Evolutionary conservation across 352 stramenopile species (phyloP), one percentile per base, ranked within the genome.

Genomic region (Globisporangium apiculatum): DNA sequence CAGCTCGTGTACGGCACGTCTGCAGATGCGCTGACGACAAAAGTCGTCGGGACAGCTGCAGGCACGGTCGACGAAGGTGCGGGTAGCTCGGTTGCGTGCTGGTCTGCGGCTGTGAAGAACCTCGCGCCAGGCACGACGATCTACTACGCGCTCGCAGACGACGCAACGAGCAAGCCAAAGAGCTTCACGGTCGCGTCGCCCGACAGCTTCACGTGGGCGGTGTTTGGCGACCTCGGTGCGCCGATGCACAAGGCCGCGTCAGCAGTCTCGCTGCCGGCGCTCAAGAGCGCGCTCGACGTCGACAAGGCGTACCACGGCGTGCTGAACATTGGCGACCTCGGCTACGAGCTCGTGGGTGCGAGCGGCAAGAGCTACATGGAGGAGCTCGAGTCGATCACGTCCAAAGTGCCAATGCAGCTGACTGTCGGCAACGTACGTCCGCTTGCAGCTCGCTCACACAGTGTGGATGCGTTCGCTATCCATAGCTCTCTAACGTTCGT

Each of bases 361-460:
- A 92, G 82, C 55, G 76, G 68, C 46, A 63, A 86, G 51, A 75
- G 82, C 62, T 92, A 87, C 65, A 88, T 92, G 78, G 66, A 92
- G 12, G 71, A 78, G 60, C 64, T 92, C 12, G 69, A 83, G 51
- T 55, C 72, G 9, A 71, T 90, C 53, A 83, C 74, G 40, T 75
- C 72, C 1, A 67, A 65, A 50, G 76, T 89, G 24, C 76, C 79
- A 1, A 89, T 92, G 70, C 83, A 88, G 62, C 76, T 68, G 17
- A 92, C 82, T 7, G 79, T 87, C 45, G 82, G 82, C 58, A 92
- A 90, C 63, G 75, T 86, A 76, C 52, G 71, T 64, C 36, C 42
- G 10, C 42, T 48, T 48, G 9, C 14, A 7, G 42, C 48, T 64
- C 11, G 11, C 40, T 43, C 7, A 35, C 47, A 42, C 50, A n/a